Base-by-base conservation (phyloP, 2,329 filamentous ascomycete species). In the Amphichorda felina region DNA sequence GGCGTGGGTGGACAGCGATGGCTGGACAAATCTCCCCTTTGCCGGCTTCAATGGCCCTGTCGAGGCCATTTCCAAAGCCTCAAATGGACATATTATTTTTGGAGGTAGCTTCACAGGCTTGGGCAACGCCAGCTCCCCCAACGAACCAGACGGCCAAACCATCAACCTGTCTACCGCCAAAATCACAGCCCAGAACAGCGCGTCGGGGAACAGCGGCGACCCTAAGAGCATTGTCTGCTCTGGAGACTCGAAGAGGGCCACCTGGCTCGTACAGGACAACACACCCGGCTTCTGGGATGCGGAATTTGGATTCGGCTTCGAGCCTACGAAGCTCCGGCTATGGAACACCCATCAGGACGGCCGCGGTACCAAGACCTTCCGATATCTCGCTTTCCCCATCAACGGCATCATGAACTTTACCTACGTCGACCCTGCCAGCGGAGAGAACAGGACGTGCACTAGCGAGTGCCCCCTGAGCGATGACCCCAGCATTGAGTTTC, bases 371-470 rank as follows among this genome's bases (percentile, higher is more conserved):
- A 83, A 84, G 61, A 83, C 81, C 0, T 98, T 85, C 63, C 77
- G 87, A 39, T 93, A 86, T 52, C 85, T 84, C 16, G 84, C 87
- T 14, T 64, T 89, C 39, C 88, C 89, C 5, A 75, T 89, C 49
- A 79, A 83, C 42, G 91, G 91, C 35, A 95, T 98, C 54, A 84
- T 98, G 78, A 95, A 96, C 58, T 70, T 98, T 50, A 94, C 87
- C 26, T 96, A 91, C 48, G 78, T 79, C 43, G 86, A 96, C 50
- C 79, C 82, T 17, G 63, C 54, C 27, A 82, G 75, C 2, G 81
- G 82, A 18, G 62, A 72, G 34, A 79, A 79, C 37, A 60, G 64
- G 21, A 78, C 72, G 38, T 98, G 91, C 60, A 86, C 88, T 36
- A 80, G 77, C 41, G 70, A 75, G 49, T 98, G 91, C 48, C 84